Base-by-base conservation (phyloP, 1,139 yeast species). In the Groenewaldozyma sp. region DNA sequence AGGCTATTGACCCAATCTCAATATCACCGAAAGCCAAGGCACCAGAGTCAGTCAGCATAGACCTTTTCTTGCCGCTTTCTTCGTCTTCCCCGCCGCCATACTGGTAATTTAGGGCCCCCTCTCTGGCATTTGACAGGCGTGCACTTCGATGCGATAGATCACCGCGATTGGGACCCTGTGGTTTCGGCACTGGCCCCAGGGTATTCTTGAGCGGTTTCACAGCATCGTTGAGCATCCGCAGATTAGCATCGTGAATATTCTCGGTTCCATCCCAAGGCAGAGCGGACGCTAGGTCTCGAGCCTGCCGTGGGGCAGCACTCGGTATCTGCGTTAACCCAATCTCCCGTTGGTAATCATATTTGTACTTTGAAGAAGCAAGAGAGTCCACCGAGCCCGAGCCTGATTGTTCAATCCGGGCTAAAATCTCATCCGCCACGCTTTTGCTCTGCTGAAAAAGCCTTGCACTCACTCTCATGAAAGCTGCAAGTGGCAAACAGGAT, bases 231-330 rank as follows among this genome's bases (percentile, higher is more conserved):
- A 82, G 56, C 87, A 81, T 78, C 32, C 94, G 59, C 24, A 73
- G 53, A 22, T 71, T 70, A 2, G 77, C 62, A 45, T 79, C 87
- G 2, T 58, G 48, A 0, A 54, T 52, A 1, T 65, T 48, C 50
- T 83, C 94, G 1, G 63, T 55, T 0, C 95, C 95, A 0, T 62
- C 64, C 95, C 95, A 86, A 0, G 88, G 84, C 20, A 52, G 51
- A 0, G 73, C 54, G 40, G 63, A 54, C 1, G 86, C 86, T 2
- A 74, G 63, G 1, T 75, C 78, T 42, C 65, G 60, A 0, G 77
- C 68, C 31, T 73, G 77, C 41, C 71, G 73, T 37, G 74, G 68
- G 0, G 74, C 71, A 47, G 58, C 60, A 0, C 44, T 36, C 0
- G 78, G 76, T 9, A 73, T 45, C 42, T 61, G 59, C 17, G 68